Evolutionary conservation across 768 basidiomycete species (phyloP), one percentile per base, ranked within the genome.

Genomic region (Mycena albidolilacea): DNA sequence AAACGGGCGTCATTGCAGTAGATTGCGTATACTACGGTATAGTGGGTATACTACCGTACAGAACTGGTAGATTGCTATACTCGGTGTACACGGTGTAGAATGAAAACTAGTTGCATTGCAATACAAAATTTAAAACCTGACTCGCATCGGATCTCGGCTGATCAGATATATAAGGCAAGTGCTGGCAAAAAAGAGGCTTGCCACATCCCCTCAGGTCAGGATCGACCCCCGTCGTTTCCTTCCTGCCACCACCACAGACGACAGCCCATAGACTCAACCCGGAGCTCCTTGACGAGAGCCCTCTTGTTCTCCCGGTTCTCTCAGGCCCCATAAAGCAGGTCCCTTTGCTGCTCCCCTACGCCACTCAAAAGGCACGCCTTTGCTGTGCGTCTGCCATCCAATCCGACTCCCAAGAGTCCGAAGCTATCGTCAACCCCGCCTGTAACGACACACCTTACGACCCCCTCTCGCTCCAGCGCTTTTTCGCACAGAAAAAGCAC

Each of bases 331-430:
- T n/a, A n/a, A 19, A 77, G 76, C 78, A 79, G 81, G 79, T 77
- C 77, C 77, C 78, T 80, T 78, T 79, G 77, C 79, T 79, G 76
- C 81, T 72, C 70, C 79, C 30, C 77, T 75, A 79, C 81, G 81
- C 82, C 78, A 76, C 76, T 77, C 80, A 95, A 95, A 95, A 95
- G 93, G 93, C 93, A 89, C 94, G 94, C 94, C 94, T 95, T 95
- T 88, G 92, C 87, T 95, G 94, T 88, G 94, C 94, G 94, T 95
- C 87, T 86, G 93, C 93, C 94, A 89, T 71, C 64, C 69, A 68
- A 30, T 72, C 73, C 71, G 75, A 67, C 72, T 76, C 77, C 67
- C 66, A 74, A 19, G 58, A 61, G 72, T 72, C 79, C 70, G 59
- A 77, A 77, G 80, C 80, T 81, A 65, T 77, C 80, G 79, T 79